These are phyloP conservation scores for Lathyrus sativus DNA, from an alignment of 306 rosid genomes.

Conservation along the genomic window DNA sequence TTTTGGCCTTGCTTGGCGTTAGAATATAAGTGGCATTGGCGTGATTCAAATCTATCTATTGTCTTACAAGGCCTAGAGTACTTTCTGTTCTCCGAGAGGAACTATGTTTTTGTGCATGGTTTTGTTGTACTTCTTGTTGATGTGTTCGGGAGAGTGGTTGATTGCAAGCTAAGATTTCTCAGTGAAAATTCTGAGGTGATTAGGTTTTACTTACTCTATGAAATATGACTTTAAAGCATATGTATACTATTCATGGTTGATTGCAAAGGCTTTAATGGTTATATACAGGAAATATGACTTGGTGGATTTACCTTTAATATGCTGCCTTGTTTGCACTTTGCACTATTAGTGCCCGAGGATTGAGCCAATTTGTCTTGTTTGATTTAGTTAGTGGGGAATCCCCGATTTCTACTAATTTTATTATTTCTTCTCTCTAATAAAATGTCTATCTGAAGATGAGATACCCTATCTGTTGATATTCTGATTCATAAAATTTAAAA, in stretches of 20 bases:
- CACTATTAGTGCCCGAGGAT: not conserved
- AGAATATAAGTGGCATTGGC: no score
- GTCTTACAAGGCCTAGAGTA: not conserved
- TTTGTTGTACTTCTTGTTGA: not conserved
- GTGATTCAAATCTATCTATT: not conserved
- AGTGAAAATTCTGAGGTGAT: not conserved
- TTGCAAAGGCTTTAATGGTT: not conserved
- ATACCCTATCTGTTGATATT: not conserved
- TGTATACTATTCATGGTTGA: no score
- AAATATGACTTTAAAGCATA: no score
- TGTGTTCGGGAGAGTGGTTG: not conserved
- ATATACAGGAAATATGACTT: not conserved
- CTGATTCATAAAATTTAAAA: slow-evolving; percentile 1
- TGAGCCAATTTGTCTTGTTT: not conserved
- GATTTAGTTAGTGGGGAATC: slow-evolving; percentile 5
- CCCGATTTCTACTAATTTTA: not conserved
- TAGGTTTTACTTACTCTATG: not conserved
- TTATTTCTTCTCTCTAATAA: not conserved
- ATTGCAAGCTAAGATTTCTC: not conserved
- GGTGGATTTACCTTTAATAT: not conserved
- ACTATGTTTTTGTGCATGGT: not conserved
- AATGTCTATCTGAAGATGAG: not conserved
- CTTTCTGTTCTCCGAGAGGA: not conserved
- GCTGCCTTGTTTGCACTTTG: not conserved
- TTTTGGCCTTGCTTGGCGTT: no score